phyloP scores from a whole-genome alignment of 176 grass and related monocot species.

The Echinochloa phyllopogon region DNA sequence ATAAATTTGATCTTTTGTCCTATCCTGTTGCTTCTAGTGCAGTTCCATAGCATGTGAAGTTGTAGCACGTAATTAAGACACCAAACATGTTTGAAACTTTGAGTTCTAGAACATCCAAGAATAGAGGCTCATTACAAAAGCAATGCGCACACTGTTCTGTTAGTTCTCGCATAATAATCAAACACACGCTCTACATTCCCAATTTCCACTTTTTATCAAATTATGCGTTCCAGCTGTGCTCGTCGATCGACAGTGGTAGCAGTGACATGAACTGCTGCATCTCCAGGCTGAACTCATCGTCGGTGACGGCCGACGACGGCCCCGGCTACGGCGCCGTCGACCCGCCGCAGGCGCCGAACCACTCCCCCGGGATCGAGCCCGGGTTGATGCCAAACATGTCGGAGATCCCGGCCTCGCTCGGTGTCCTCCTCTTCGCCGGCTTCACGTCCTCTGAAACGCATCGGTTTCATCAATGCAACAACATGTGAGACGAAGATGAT shows the following conservation, averaged over 20 bases:
- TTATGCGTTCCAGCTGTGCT: slow-evolving; percentile 50
- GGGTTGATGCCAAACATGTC: slow-evolving; percentile 1
- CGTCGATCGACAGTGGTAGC: slow-evolving; percentile 43
- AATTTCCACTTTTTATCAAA: background rate
- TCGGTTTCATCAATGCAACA: slow-evolving; percentile 15
- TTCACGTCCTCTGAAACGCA: slow-evolving; percentile 44
- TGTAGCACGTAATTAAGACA: background rate
- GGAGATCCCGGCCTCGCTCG: slow-evolving; percentile 34
- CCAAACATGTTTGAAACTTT: background rate
- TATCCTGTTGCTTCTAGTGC: too few species aligned
- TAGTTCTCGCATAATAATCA: background rate
- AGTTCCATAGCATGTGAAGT: background rate
- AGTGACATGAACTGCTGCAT: slow-evolving; percentile 52
- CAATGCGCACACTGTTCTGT: slow-evolving; percentile 15
- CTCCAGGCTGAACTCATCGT: slow-evolving; percentile 52
- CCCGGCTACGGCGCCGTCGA: slow-evolving; percentile 51
- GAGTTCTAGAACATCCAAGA: slow-evolving; percentile 5
- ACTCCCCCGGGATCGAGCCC: slow-evolving; percentile 15
- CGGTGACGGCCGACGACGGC: slow-evolving; percentile 58
- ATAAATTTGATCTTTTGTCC: too few species aligned
- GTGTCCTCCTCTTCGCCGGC: slow-evolving; percentile 43
- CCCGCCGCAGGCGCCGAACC: slow-evolving; percentile 39
- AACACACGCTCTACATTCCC: slow-evolving; percentile 1
- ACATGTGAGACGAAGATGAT: slow-evolving; percentile 5
- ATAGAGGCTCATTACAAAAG: slow-evolving; percentile 13